Conservation (phyloP, 495 filamentous ascomycete species). For the Penicillium pancosmium region DNA sequence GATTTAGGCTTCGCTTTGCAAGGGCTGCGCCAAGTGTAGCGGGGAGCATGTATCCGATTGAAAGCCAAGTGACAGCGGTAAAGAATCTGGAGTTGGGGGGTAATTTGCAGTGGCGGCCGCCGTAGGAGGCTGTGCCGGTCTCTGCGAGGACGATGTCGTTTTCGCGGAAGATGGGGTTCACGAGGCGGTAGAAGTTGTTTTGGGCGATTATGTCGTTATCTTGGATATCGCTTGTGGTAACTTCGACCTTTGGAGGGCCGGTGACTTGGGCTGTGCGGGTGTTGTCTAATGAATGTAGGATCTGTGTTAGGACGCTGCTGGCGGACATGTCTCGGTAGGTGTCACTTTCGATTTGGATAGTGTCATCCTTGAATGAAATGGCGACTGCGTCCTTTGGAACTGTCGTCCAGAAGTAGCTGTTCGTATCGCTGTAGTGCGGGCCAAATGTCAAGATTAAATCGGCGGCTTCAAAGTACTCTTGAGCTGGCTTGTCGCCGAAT, state of each 20-base stretch:
- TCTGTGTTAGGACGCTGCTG: conserved; percentile 18
- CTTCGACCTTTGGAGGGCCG: conserved; percentile 17
- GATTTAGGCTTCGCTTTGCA: conserved; percentile 40
- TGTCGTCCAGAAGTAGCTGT: conserved; percentile 36
- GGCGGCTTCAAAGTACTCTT: conserved; percentile 32
- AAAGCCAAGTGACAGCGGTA: conserved; percentile 43
- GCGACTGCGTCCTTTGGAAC: conserved; percentile 29
- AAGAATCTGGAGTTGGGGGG: conserved; percentile 35
- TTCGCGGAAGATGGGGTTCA: conserved; percentile 33
- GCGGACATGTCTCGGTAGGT: conserved; percentile 29
- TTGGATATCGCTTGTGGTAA: conserved; percentile 17
- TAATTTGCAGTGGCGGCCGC: conserved; percentile 33
- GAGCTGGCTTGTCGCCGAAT: conserved; percentile 24
- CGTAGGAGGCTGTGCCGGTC: conserved; percentile 43
- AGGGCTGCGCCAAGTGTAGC: conserved; percentile 52
- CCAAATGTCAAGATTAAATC: conserved; percentile 41
- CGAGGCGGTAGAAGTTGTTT: conserved; percentile 33
- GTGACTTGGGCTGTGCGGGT: conserved; percentile 17
- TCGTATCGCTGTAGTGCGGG: conserved; percentile 40
- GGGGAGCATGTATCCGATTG: conserved; percentile 52
- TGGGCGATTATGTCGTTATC: conserved; percentile 29
- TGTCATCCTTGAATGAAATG: conserved; percentile 31
- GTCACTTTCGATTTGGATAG: conserved; percentile 34
- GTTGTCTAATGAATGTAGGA: conserved; percentile 26
- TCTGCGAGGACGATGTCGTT: conserved; percentile 46